Evolutionary conservation across 1,284 basidiomycete species (phyloP), one percentile per base, ranked within the genome.

Genomic region (Rhodotorula sp.): DNA sequence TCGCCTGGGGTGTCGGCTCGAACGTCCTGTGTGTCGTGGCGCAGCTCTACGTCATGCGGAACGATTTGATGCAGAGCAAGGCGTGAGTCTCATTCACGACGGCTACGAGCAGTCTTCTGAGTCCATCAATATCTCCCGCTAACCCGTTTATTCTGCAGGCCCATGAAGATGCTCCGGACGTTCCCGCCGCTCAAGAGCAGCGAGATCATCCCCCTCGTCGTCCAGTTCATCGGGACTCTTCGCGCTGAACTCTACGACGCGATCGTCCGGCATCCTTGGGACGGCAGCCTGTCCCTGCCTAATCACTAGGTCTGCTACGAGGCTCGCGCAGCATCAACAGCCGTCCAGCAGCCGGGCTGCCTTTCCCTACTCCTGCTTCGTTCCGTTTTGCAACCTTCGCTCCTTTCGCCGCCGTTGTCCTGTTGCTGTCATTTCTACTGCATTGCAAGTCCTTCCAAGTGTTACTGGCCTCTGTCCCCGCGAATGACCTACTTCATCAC

Each of bases 11-110:
- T 20, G 90, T 94, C 11, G 95, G 98, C 78, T 84, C 98, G 34
- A 98, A 98, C 78, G 89, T 99, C 16, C 84, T 98, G 22, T 97
- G 94, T 79, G 92, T 98, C 13, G 94, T 98, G 67, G 94, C 95
- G 5, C 95, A 98, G 78, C 83, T 98, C 2, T 82, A 94, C 5
- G 85, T 96, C 30, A 94, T 97, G 81, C 85, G 92, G 70, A 88
- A 92, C 67, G 90, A 93, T 60, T 86, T 99, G 44, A 90, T 98
- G 87, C 84, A 82, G 62, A 90, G 88, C 6, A 83, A 87, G 3
- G 92, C 91, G 93, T 93, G 67, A 71, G 86, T 80, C 40, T 52
- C 46, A 16, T 30, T 58, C 34, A 28, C 22, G 5, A 20, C 40
- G 40, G 18, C 7, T 13, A 5, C 11, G 10, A 24, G 50, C 52